Conservation (phyloP, 495 filamentous ascomycete genomes). For the Barbatosphaeria neglecta region DNA sequence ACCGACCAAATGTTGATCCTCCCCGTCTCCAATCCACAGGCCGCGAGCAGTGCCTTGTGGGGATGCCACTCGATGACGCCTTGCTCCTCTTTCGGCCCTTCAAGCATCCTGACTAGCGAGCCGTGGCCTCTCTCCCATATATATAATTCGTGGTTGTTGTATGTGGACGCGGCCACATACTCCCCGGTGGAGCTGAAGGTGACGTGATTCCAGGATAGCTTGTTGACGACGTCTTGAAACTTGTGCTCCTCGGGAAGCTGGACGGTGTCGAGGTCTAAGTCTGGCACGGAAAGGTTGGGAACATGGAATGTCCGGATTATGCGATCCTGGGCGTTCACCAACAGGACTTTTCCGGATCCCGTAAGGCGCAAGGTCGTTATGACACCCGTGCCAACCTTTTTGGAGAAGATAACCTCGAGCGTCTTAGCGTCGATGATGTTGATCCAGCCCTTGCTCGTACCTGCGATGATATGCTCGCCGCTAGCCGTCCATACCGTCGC, state of each 20-base stretch:
- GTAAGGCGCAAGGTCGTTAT: conserved; percentile 81
- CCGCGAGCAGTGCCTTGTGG: conserved; percentile 72
- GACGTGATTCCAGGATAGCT: conserved; percentile 89
- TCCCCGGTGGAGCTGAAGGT: conserved; percentile 88
- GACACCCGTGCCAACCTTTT: conserved; percentile 72
- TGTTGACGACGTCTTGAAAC: conserved; percentile 95
- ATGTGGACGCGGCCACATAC: conserved; percentile 84
- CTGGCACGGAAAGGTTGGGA: conserved; percentile 37
- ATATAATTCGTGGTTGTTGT: conserved; percentile 95
- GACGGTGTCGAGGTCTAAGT: conserved; percentile 57
- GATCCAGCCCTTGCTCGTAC: conserved; percentile 87
- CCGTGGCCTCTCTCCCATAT: conserved; percentile 93
- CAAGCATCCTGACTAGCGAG: conserved; percentile 90
- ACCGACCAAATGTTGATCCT: conserved; percentile 90
- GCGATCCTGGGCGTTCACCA: conserved; percentile 83
- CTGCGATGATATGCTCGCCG: conserved; percentile 78
- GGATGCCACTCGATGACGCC: conserved; percentile 97
- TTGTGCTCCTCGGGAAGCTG: conserved; percentile 91
- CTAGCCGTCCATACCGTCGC: conserved; percentile 75
- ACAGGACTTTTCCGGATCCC: conserved; percentile 68
- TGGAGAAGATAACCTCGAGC: conserved; percentile 70
- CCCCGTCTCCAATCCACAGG: conserved; percentile 80
- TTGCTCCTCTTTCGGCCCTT: conserved; percentile 89
- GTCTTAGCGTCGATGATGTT: conserved; percentile 82
- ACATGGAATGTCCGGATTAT: conserved; percentile 79